Conservation (phyloP, 1,284 basidiomycete genomes). For the Stygiomarasmius scandens region DNA sequence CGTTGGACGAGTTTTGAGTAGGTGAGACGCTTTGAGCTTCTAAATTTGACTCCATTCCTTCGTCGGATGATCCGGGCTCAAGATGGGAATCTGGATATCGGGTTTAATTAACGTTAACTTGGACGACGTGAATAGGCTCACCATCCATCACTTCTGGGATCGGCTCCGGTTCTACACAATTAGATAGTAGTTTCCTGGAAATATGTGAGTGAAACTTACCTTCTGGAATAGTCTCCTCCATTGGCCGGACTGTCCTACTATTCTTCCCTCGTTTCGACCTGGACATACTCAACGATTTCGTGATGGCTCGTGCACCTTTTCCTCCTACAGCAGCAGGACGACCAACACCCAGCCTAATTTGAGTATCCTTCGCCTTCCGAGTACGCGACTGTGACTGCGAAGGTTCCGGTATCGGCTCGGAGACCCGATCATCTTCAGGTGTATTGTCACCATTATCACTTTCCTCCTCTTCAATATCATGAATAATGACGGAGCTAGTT, state of each 20-base stretch:
- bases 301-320: constrained; percentile 61
- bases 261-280: constrained; percentile 47
- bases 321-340: constrained; percentile 66
- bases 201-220: constrained; percentile 35
- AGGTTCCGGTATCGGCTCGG: constrained; percentile 26
- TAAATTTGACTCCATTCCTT: neutral
- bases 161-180: constrained; percentile 32
- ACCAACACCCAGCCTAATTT: constrained; percentile 71
- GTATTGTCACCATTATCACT: neutral
- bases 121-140: constrained; percentile 11
- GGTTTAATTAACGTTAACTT: neutral
- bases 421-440: constrained; percentile 21
- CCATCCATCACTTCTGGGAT: constrained; percentile 15
- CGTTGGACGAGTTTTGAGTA: constrained; percentile 13
- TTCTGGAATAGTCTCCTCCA: constrained; percentile 60
- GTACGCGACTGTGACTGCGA: constrained; percentile 42
- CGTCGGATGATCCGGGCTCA: neutral
- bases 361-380: constrained; percentile 71
- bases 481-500: constrained; percentile 49
- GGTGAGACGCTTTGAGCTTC: neutral
- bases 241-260: constrained; percentile 51
- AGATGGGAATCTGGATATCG: neutral
- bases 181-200: neutral
- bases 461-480: constrained; percentile 52
- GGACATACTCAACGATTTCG: constrained; percentile 54